Evolutionary conservation across 1,139 yeast genomes (phyloP).

Genomic region (Debaryomyces sp.): DNA sequence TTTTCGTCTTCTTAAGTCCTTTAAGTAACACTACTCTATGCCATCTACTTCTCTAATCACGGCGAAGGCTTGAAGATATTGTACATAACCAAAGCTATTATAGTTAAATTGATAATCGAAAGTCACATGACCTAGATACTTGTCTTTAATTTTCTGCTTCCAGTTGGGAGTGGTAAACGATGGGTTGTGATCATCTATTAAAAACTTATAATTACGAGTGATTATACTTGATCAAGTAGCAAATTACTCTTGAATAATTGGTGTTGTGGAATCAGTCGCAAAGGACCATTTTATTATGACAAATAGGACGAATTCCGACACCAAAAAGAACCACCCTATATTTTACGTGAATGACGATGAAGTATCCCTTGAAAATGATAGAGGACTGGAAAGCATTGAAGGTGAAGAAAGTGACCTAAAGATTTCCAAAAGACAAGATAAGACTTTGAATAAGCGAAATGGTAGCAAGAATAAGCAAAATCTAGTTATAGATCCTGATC

Average conservation of each 20-base stretch:
- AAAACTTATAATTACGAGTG: background rate
- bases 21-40: too few species aligned
- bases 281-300: background rate
- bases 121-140: background rate
- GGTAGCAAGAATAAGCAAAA: constrained; percentile 1
- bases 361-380: background rate
- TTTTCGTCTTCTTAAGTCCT: too few species aligned
- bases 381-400: background rate
- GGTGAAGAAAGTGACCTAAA: background rate
- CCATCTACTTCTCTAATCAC: background rate
- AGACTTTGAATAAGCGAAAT: background rate
- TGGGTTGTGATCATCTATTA: background rate
- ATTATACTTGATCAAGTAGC: background rate
- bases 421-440: background rate
- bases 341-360: constrained; percentile 4
- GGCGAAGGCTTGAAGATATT: background rate
- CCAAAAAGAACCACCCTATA: background rate
- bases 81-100: background rate
- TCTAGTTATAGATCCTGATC: background rate
- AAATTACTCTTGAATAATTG: background rate
- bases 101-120: background rate
- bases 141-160: background rate
- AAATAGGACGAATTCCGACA: background rate
- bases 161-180: background rate
- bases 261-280: background rate